Evolutionary conservation across 176 grass and related monocot species (phyloP), one percentile per base, ranked within the genome.

Genomic region (Triticum timopheevii): DNA sequence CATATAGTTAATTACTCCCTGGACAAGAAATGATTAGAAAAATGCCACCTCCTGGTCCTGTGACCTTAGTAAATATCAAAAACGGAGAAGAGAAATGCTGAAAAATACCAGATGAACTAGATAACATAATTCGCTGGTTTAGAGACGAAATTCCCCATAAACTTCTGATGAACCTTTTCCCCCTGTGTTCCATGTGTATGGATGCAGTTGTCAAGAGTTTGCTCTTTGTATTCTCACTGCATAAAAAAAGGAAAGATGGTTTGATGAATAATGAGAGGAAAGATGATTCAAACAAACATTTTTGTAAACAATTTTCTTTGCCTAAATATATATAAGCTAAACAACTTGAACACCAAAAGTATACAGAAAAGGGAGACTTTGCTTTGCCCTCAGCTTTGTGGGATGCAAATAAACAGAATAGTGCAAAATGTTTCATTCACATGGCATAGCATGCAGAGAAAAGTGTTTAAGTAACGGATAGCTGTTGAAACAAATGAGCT

Each of bases 71-170:
- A 74, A 27, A 59, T 19, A 69, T 50, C 22, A 4, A 59, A 61
- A 66, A 74, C 8, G 79, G 72, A 67, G 15, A 65, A 58, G 65
- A 67, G 10, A 65, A 56, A 77, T 38, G 8, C 12, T 27, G 68
- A 35, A 78, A 69, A 45, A 35, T 92, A 95, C 95, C 95, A 83
- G 91, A 65, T 58, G 93, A 89, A 59, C 95, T 87, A 86, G 89
- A 92, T 59, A 97, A 88, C 62, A 95, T 52, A 82, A 97, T 97
- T 69, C 91, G 87, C 70, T 85, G 90, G 44, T 93, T 91, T 69
- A 93, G 19, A 61, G 89, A 95, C 76, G 42, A 88, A 89, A 93
- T 88, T 70, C 79, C 63, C 20, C n/a, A 59, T 25, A 90, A 82
- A 10, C 40, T 58, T 72, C 90, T 83, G 15, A 50, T 24, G 44